phyloP scores from a whole-genome alignment of 306 rosid genomes.

The Styphnolobium japonicum region DNA sequence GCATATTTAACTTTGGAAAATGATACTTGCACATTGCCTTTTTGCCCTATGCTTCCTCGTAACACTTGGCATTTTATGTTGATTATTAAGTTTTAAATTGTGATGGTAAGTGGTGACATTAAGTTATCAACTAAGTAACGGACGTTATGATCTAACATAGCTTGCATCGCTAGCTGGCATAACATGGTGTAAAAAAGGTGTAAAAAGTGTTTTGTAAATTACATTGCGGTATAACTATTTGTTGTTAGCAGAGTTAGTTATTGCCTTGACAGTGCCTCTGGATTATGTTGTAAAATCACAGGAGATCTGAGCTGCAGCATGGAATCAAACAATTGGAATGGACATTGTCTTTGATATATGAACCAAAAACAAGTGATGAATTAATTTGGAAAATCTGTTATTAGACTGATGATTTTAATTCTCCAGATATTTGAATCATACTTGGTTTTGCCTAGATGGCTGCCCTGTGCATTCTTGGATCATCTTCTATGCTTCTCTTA shows the following conservation, averaged over 20 bases:
- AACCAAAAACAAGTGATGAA: not conserved
- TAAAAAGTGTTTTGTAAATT: not conserved
- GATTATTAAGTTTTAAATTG: not conserved
- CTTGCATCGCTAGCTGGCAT: not conserved
- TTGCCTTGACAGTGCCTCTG: no score
- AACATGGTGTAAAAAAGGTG: not conserved
- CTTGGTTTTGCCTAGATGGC: not conserved
- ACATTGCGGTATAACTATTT: not conserved
- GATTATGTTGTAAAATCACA: not conserved
- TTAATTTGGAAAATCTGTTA: not conserved
- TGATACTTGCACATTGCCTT: slow-evolving; percentile 8
- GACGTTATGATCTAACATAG: not conserved
- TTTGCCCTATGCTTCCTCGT: not conserved
- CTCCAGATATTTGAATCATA: no score
- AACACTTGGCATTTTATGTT: not conserved
- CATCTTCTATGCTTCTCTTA: not conserved
- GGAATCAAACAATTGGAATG: not conserved
- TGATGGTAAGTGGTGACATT: not conserved
- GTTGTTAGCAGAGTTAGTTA: not conserved
- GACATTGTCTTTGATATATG: not conserved
- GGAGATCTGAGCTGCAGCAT: not conserved
- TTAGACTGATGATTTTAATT: no score
- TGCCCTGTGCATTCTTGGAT: not conserved
- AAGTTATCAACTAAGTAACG: not conserved
- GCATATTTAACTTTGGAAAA: not conserved